Evolutionary conservation across 805 yeast species (phyloP).

Genomic region (Wickerhamomyces xylosicus): DNA sequence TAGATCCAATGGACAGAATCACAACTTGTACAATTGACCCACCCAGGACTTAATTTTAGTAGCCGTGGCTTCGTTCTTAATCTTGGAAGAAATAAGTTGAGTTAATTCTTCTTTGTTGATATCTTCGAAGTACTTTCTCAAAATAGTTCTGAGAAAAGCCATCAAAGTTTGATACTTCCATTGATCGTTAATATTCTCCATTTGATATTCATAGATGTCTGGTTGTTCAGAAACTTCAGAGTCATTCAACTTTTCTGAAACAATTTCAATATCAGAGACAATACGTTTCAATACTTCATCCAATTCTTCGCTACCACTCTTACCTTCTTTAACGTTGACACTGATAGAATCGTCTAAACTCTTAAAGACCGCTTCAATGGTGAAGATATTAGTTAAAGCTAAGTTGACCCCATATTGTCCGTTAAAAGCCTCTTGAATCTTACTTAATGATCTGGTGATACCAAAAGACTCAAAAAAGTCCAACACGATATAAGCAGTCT

Average conservation of each 20-base stretch:
- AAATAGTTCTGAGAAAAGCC: conserved; percentile 26
- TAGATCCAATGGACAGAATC: conserved; percentile 1
- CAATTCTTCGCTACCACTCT: conserved; percentile 16
- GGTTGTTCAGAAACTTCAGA: conserved; percentile 17
- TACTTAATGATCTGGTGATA: conserved; percentile 29
- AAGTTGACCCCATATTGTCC: conserved; percentile 21
- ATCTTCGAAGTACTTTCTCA: conserved; percentile 36
- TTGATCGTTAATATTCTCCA: conserved; percentile 23
- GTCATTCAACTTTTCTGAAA: conserved; percentile 12
- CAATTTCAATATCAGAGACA: conserved; percentile 13
- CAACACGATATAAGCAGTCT: conserved; percentile 51
- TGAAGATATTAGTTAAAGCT: conserved; percentile 33
- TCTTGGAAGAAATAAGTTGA: conserved; percentile 22
- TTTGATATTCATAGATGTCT: conserved; percentile 17
- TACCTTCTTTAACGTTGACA: conserved; percentile 3
- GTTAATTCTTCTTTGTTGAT: conserved; percentile 24
- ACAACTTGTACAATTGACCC: conserved; percentile 20
- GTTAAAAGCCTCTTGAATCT: conserved; percentile 33
- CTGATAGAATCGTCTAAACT: conserved; percentile 20
- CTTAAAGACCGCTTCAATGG: conserved; percentile 32
- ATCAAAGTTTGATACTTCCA: conserved; percentile 33
- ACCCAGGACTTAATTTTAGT: conserved; percentile 22
- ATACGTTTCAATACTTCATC: conserved; percentile 20
- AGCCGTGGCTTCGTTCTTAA: conserved; percentile 23
- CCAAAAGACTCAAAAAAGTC: conserved; percentile 39